Evolutionary conservation across 2,329 filamentous ascomycete species (phyloP).

Genomic region (Trichoderma atrobrunneum): DNA sequence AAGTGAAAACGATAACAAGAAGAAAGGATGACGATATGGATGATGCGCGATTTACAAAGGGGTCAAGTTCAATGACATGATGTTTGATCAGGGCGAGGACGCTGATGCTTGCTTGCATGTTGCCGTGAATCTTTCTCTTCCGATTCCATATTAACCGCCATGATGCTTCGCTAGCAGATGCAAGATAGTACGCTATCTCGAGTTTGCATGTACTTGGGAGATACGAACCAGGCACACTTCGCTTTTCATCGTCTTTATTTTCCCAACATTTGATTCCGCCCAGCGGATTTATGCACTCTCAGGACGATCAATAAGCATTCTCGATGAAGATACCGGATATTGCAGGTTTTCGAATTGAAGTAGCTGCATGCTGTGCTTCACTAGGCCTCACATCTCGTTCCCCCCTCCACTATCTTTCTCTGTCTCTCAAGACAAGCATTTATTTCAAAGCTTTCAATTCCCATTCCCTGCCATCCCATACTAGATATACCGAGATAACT

Average conservation of each 20-base stretch:
- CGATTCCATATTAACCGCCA: background rate
- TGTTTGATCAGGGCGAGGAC: background rate
- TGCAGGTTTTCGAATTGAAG: background rate
- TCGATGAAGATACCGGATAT: background rate
- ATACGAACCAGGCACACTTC: background rate
- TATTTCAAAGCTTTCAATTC: background rate
- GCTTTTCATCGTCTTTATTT: background rate
- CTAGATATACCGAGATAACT: background rate
- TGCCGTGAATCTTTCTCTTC: background rate
- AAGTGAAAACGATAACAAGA: background rate
- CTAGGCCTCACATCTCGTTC: background rate
- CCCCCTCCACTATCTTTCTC: background rate
- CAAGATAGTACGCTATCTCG: background rate
- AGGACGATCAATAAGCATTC: background rate
- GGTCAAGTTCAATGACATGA: background rate
- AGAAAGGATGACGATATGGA: background rate
- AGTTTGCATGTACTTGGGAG: background rate
- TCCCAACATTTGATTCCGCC: background rate
- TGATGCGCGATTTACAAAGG: background rate
- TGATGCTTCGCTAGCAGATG: slow-evolving; percentile 9
- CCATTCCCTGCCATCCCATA: background rate
- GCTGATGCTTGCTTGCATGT: background rate
- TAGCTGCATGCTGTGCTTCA: background rate
- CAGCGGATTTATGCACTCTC: background rate
- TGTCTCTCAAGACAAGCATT: background rate